A percentile compares a stretch with the other conserved stretches of the same genome.
Conservation (phyloP, 2,329 filamentous ascomycete species). For the Sarocladium brachiariae region DNA sequence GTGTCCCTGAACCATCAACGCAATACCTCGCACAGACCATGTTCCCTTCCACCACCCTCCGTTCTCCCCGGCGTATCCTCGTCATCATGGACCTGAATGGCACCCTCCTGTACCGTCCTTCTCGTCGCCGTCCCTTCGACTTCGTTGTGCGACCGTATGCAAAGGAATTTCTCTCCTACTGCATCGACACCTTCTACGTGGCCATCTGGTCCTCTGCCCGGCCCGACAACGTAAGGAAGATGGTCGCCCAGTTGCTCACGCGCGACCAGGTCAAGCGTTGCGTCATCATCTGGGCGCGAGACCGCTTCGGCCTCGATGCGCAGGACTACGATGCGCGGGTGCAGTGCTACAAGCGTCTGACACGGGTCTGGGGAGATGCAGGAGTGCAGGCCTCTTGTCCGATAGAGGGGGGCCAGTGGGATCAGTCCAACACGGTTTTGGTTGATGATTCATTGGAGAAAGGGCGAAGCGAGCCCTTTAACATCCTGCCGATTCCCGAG, state of each 20-base stretch:
- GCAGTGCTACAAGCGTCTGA: slow-evolving; percentile 85
- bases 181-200: slow-evolving; percentile 67
- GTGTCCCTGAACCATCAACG: slow-evolving; percentile 52
- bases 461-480: slow-evolving; percentile 74
- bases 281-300: slow-evolving; percentile 70
- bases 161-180: slow-evolving; percentile 61
- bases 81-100: slow-evolving; percentile 91
- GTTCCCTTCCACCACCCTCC: slow-evolving; percentile 25
- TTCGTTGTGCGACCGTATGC: slow-evolving; percentile 66
- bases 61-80: slow-evolving; percentile 57
- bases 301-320: slow-evolving; percentile 60
- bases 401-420: slow-evolving; percentile 47
- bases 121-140: slow-evolving; percentile 34
- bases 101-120: slow-evolving; percentile 70
- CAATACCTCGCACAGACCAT: slow-evolving; percentile 54
- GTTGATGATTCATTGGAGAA: slow-evolving; percentile 83
- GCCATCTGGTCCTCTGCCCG: slow-evolving; percentile 89
- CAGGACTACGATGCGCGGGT: slow-evolving; percentile 63
- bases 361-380: slow-evolving; percentile 59
- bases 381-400: slow-evolving; percentile 38
- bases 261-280: slow-evolving; percentile 45
- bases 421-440: slow-evolving; percentile 80
- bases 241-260: slow-evolving; percentile 60
- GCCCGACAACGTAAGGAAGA: slow-evolving; percentile 61
- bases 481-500: slow-evolving; percentile 74